Conservation (phyloP, 495 filamentous ascomycete species). For the Hamigera avellanea region DNA sequence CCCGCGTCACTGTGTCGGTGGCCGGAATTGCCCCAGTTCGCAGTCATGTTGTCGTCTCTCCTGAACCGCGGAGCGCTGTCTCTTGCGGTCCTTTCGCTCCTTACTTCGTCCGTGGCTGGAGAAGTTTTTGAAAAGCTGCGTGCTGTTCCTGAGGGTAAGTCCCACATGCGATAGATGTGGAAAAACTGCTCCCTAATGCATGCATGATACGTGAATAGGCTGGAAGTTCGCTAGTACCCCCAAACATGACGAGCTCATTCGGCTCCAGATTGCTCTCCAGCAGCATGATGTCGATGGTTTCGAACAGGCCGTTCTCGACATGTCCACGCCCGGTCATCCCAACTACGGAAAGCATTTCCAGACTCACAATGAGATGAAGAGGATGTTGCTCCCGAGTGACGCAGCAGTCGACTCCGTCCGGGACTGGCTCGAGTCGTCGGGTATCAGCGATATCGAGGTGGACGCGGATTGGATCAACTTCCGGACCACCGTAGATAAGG, state of each 20-base stretch:
- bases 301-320: constrained; percentile 45
- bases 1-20: no score
- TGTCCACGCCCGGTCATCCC: constrained; percentile 48
- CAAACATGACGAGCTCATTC: constrained; percentile 17
- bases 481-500: constrained; percentile 38
- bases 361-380: constrained; percentile 40
- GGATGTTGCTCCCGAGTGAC: constrained; percentile 39
- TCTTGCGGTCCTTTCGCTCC: constrained; percentile 28
- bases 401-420: constrained; percentile 34
- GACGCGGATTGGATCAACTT: constrained; percentile 55
- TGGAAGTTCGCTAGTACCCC: constrained; percentile 26
- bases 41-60: constrained; percentile 17
- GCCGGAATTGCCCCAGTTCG: no score
- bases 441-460: constrained; percentile 35
- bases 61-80: constrained; percentile 23
- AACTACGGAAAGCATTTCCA: constrained; percentile 55
- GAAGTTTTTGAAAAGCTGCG: constrained; percentile 28
- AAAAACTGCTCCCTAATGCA: constrained; percentile 9
- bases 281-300: constrained; percentile 48
- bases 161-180: no score
- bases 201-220: constrained; percentile 17
- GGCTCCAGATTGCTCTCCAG: constrained; percentile 37
- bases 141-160: constrained; percentile 24
- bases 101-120: constrained; percentile 21
- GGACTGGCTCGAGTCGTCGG: constrained; percentile 37